Conservation (phyloP, 2,329 filamentous ascomycete genomes). For the Calonectria multiphialidica region DNA sequence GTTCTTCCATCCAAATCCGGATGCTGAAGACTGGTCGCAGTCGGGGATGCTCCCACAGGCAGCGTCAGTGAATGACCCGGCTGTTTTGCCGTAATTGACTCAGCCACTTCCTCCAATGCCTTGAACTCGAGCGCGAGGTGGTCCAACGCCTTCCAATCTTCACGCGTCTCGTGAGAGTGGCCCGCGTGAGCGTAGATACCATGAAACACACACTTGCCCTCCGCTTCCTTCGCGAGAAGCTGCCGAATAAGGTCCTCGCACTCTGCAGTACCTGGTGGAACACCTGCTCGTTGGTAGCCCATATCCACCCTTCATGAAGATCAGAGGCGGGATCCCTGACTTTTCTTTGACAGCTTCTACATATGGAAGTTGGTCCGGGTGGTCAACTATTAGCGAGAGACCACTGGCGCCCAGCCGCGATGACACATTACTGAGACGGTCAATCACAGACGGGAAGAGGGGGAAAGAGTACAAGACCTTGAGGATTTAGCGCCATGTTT, state of each 20-base stretch:
- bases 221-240: slow-evolving; percentile 54
- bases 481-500: background rate
- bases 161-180: slow-evolving; percentile 73
- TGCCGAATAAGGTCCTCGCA: slow-evolving; percentile 59
- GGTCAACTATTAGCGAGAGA: slow-evolving; percentile 76
- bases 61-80: background rate
- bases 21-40: slow-evolving; percentile 13
- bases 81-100: background rate
- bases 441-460: slow-evolving; percentile 69
- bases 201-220: slow-evolving; percentile 52
- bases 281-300: slow-evolving; percentile 76
- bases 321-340: slow-evolving; percentile 59
- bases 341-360: slow-evolving; percentile 55
- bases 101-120: slow-evolving; percentile 4
- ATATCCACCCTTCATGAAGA: slow-evolving; percentile 82
- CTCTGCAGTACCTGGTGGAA: slow-evolving; percentile 61
- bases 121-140: slow-evolving; percentile 57
- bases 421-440: slow-evolving; percentile 69
- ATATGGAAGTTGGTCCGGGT: slow-evolving; percentile 67
- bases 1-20: background rate
- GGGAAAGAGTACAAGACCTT: slow-evolving; percentile 79
- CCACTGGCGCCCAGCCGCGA: slow-evolving; percentile 63
- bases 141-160: slow-evolving; percentile 67
- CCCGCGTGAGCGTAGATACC: slow-evolving; percentile 81
- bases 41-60: slow-evolving; percentile 5